These are phyloP conservation scores for Vitis labrusca DNA, from an alignment of 164 flowering plant species.

Conservation along the genomic window DNA sequence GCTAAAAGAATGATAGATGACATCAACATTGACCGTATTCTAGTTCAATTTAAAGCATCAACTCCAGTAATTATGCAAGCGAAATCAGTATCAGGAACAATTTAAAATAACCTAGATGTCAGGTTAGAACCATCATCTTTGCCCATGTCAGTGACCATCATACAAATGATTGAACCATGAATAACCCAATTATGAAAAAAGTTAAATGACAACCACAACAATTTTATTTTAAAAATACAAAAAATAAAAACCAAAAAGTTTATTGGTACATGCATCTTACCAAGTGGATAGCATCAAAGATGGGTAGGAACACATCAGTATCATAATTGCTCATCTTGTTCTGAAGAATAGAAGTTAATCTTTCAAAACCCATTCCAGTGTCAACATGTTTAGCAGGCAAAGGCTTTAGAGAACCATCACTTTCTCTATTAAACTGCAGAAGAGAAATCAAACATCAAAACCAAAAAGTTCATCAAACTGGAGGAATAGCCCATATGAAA, in stretches of 20 bases:
- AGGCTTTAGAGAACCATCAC: constrained; percentile 84
- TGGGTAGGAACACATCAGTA: constrained; percentile 93
- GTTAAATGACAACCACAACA: background rate
- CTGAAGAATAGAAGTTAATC: constrained; percentile 92
- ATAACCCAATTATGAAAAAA: too few relatives aligned
- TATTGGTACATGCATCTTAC: constrained; percentile 28
- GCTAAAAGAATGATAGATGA: too few relatives aligned
- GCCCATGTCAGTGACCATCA: too few relatives aligned
- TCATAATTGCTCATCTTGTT: constrained; percentile 98
- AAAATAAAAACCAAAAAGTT: background rate
- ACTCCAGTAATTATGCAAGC: too few relatives aligned
- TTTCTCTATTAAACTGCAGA: constrained; percentile 86
- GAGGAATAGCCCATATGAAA: background rate
- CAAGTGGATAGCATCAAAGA: constrained; percentile 81
- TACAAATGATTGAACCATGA: too few relatives aligned
- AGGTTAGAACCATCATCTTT: too few relatives aligned
- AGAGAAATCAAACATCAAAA: constrained; percentile 5
- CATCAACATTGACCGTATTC: too few relatives aligned
- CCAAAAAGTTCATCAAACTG: constrained; percentile 2
- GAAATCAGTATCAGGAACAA: too few relatives aligned
- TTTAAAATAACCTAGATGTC: too few relatives aligned
- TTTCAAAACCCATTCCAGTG: constrained; percentile 98
- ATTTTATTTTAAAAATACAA: background rate
- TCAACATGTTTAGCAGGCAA: constrained; percentile 98
- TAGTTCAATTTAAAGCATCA: too few relatives aligned